phyloP scores from a whole-genome alignment of 306 rosid species.

The Lotus japonicus region DNA sequence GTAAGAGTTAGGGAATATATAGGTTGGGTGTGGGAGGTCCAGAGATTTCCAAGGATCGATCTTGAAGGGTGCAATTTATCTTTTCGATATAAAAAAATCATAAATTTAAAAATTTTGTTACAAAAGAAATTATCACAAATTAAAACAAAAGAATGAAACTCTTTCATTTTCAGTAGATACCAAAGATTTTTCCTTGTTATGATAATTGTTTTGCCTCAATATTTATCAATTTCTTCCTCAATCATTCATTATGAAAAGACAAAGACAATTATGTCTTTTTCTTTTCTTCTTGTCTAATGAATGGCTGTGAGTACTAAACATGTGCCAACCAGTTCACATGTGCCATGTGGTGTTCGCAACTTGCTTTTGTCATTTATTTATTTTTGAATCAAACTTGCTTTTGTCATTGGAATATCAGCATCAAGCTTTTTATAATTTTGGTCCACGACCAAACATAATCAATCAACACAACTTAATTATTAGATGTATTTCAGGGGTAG shows the following conservation, averaged over 20 bases:
- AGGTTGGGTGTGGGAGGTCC: no score
- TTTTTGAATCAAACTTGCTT: no score
- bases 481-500: not conserved
- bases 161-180: no score
- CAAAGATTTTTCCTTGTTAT: no score
- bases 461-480: not conserved
- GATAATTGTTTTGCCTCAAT: not conserved
- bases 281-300: not conserved
- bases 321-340: slow-evolving; percentile 15
- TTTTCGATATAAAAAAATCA: no score
- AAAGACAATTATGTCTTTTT: not conserved
- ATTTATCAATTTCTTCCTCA: not conserved
- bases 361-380: no score
- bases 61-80: no score
- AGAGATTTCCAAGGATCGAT: no score
- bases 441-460: slow-evolving; percentile 8
- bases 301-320: not conserved
- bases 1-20: no score
- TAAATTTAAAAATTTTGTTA: no score
- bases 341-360: slow-evolving; percentile 10
- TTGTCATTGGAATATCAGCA: not conserved
- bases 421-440: not conserved
- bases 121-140: no score
- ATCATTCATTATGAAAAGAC: slow-evolving; percentile 17
- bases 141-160: no score